These are phyloP conservation scores for Trichoderma cornu-damae DNA, from an alignment of 2,329 filamentous ascomycete species.

Conservation along the genomic window DNA sequence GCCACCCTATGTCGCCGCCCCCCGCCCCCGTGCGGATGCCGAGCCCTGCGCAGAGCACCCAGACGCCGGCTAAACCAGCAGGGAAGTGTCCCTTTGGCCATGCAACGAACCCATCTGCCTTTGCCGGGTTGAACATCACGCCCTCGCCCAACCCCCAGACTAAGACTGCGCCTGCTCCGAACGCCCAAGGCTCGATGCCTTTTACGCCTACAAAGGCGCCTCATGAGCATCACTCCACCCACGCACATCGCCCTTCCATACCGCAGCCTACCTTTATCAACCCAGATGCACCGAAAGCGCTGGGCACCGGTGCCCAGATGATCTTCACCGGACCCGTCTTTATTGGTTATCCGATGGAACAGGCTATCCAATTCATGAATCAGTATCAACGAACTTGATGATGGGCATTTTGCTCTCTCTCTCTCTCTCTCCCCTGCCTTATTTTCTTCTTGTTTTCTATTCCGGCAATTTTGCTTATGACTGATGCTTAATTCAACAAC, in stretches of 20 bases:
- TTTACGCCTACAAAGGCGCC: conserved; percentile 24
- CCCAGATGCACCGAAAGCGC: conserved; percentile 33
- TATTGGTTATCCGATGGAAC: conserved; percentile 81
- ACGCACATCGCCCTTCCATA: conserved; percentile 17
- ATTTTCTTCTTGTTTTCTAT: conserved; percentile 19
- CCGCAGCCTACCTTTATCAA: conserved; percentile 51
- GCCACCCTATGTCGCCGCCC: conserved; percentile 50
- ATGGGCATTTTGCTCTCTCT: too few species aligned
- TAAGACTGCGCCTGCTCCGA: conserved; percentile 16
- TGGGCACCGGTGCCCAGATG: conserved; percentile 58
- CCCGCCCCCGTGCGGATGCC: conserved; percentile 53
- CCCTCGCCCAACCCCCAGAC: conserved; percentile 19
- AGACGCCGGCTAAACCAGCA: conserved; percentile 27
- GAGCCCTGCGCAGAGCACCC: conserved; percentile 30
- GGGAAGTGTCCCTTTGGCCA: conserved; percentile 58
- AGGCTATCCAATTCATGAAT: conserved; percentile 72
- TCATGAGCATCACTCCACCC: conserved; percentile 21
- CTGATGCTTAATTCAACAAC: conserved; percentile 9
- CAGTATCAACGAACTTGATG: conserved; percentile 40
- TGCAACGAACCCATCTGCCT: conserved; percentile 35
- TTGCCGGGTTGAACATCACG: conserved; percentile 27
- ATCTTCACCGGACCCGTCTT: conserved; percentile 92
- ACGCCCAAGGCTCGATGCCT: conserved; percentile 21
- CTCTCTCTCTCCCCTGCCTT: conserved; percentile 7
- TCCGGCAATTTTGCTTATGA: neutral